phyloP scores from a whole-genome alignment of 1,284 basidiomycete species.

The Coniferiporia weirii region DNA sequence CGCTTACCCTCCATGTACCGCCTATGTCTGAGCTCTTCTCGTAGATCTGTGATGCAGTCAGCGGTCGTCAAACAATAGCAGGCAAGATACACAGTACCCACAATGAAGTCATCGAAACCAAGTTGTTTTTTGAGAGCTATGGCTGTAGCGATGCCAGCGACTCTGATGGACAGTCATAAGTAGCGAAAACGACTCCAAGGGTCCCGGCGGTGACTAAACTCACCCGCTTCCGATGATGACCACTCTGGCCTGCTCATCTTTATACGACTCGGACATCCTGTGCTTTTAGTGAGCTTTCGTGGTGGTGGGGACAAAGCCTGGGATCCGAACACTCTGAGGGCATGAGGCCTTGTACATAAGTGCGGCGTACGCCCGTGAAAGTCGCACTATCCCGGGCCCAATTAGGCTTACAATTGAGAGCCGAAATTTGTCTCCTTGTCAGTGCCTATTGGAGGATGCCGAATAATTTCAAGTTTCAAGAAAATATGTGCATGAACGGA shows the following conservation, averaged over 20 bases:
- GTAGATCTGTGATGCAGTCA: conserved; percentile 36
- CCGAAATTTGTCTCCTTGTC: no score
- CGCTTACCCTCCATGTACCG: conserved; percentile 48
- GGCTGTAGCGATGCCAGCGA: conserved; percentile 46
- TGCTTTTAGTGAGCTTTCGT: no score
- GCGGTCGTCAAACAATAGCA: background rate
- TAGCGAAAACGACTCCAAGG: background rate
- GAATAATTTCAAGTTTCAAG: no score
- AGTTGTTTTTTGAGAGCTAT: conserved; percentile 42
- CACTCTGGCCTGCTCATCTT: conserved; percentile 28
- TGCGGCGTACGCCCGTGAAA: no score
- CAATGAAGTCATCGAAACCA: conserved; percentile 41
- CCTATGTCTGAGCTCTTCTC: conserved; percentile 41
- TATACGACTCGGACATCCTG: conserved; percentile 2
- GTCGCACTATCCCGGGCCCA: no score
- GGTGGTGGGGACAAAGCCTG: no score
- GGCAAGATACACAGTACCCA: conserved; percentile 22
- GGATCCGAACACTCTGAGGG: no score
- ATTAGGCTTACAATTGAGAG: no score
- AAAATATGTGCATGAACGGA: no score
- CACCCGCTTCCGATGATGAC: conserved; percentile 50
- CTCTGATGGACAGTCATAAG: conserved; percentile 12
- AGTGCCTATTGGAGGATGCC: no score
- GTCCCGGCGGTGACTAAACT: conserved; percentile 18
- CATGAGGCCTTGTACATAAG: no score